Evolutionary conservation across 345 rosid genomes (phyloP), one percentile per base, ranked within the genome.

Genomic region (Streptanthus diversifolius): DNA sequence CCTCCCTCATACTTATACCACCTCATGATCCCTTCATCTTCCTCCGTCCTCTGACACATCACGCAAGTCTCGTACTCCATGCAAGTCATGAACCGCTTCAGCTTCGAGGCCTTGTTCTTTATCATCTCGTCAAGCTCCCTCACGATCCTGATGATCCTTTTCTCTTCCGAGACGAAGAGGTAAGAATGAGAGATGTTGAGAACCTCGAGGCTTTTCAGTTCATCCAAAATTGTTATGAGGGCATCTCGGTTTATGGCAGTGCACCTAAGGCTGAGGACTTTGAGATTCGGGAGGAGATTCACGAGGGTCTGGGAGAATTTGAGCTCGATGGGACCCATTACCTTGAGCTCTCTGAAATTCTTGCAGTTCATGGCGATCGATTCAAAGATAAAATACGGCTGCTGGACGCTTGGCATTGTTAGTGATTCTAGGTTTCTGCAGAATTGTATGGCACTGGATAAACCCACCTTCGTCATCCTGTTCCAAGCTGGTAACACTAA

Each of bases 401-500:
- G 55, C 3, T 57, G 71, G 41, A 85, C 69, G 84, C 83, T 85
- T 12, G 93, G 91, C 90, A 91, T 87, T 43, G 97, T 91, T 39
- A 91, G 63, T 53, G 96, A 89, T 63, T 86, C 93, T 11, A 91
- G 87, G 57, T 83, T 79, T 10, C 25, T 77, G 82, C 90, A 91
- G 22, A 49, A 47, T 1, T 49, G 75, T 64, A 89, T 77, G n/a
- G 91, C 90, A 27, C 67, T 75, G 81, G 82, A 76, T 45, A 89
- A 74, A 52, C 80, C 85, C 2, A 65, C 70, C 72, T 58, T 71
- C 40, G 73, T 80, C 75, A 91, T 79, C 73, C 84, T 80, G 74
- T 86, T 83, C 91, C 90, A 87, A n/a, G 91, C 87, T 2, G 90
- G 97, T 74, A 89, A 21, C 52, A 89, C 91, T 39, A 91, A 82